Percentiles rank a stretch among this genome's conserved stretches.
These are phyloP conservation scores for Microbotryomycetes sp. DNA, from an alignment of 1,284 basidiomycete species.

Conservation along the genomic window DNA sequence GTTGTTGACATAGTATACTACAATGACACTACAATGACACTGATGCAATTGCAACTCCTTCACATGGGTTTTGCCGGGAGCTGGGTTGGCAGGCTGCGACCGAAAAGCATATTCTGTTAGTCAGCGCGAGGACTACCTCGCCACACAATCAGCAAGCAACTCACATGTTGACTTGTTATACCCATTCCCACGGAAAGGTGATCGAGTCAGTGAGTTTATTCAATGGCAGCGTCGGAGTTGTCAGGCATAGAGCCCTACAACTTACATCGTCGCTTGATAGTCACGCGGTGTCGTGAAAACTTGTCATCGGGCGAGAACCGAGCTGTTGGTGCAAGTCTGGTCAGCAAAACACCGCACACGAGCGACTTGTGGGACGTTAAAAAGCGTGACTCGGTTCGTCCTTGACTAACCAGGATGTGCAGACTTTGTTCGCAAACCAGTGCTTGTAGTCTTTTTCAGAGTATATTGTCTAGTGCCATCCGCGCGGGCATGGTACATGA, in stretches of 20 bases:
- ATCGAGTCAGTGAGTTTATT: too few species aligned
- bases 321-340: conserved; percentile 49
- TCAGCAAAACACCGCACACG: background rate
- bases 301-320: conserved; percentile 97
- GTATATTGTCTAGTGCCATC: conserved; percentile 73
- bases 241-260: too few species aligned
- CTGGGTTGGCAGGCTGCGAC: conserved; percentile 74
- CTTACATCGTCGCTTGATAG: conserved; percentile 75
- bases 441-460: conserved; percentile 80
- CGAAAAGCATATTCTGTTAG: background rate
- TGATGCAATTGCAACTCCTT: too few species aligned
- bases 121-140: background rate
- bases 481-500: conserved; percentile 57
- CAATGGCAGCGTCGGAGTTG: too few species aligned
- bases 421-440: conserved; percentile 78
- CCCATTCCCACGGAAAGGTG: background rate
- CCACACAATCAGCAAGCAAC: background rate
- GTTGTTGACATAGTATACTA: too few species aligned
- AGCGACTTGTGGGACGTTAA: conserved; percentile 4
- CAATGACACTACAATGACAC: too few species aligned
- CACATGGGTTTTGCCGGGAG: conserved; percentile 81
- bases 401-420: conserved; percentile 78
- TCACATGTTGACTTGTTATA: background rate
- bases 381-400: too few species aligned
- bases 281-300: conserved; percentile 90